Base-by-base conservation (phyloP, 2,329 filamentous ascomycete species). In the Coleophoma cylindrospora region DNA sequence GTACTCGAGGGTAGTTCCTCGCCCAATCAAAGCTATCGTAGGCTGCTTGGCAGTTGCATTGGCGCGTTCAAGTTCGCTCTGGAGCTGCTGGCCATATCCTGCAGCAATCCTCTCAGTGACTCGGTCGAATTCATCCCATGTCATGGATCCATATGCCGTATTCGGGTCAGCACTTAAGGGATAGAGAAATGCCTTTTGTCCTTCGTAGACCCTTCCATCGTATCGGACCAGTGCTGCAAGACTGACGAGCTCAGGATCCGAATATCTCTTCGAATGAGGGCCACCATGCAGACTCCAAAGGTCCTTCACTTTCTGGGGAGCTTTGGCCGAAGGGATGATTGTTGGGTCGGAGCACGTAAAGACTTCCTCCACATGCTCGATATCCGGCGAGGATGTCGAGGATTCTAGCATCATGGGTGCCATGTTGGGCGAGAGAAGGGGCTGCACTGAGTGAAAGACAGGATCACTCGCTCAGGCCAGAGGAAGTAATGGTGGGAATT, bases 271-370 rank as follows among this genome's bases (percentile, higher is more conserved):
- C 11, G 58, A 62, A 49, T 63, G 61, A 46, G 60, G 61, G 47
- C 64, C 56, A 4, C 64, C 64, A 52, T 66, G 64, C 14, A 63
- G 49, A 50, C 54, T 60, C 63, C 64, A 66, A n/a, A 64, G 54
- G 11, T 62, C 57, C 43, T 57, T 61, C 2, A 54, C 52, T 40
- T 54, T 54, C 43, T 56, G 55, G 12, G 60, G 56, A 10, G 60
- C 59, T 22, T 55, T 46, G 7, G 54, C 49, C 36, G 60, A 56
- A 13, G 58, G 59, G 43, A 64, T 45, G 21, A 66, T 59, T 5
- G 53, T 55, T 12, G 60, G 54, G 43, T 64, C 61, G 15, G 60
- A 62, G 51, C 61, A 64, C 15, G 50, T 46, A n/a, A 40, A 38
- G 34, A 48, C 19, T 4, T 32, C 11, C 43, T 54, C 52, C 8